Conservation (phyloP, 1,139 yeast genomes). For the Hyphopichia burtonii region DNA sequence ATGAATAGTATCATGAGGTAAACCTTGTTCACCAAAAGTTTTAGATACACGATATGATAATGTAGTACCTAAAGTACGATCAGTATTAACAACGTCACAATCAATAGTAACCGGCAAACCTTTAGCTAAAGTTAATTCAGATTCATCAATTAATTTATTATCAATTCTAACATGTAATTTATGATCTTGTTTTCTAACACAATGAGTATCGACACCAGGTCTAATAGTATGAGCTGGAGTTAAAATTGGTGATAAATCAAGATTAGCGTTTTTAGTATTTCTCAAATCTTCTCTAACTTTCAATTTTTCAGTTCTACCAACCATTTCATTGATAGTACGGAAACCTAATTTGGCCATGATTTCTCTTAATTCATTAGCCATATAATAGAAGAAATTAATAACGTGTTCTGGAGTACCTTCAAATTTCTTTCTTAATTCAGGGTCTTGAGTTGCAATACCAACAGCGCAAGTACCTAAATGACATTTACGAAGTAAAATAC, state of each 20-base stretch:
- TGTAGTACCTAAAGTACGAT: slow-evolving; percentile 93
- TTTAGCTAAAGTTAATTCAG: slow-evolving; percentile 88
- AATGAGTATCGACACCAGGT: slow-evolving; percentile 96
- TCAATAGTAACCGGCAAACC: slow-evolving; percentile 94
- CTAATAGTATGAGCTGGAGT: slow-evolving; percentile 96
- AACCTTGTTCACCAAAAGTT: slow-evolving; percentile 87
- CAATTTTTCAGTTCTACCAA: slow-evolving; percentile 92
- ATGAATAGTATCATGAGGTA: slow-evolving; percentile 95
- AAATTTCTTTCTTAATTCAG: slow-evolving; percentile 87
- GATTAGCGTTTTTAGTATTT: slow-evolving; percentile 85
- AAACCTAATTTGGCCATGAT: slow-evolving; percentile 95
- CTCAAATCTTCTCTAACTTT: slow-evolving; percentile 81
- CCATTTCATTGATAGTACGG: slow-evolving; percentile 96
- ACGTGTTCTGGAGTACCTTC: slow-evolving; percentile 98
- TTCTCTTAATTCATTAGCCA: slow-evolving; percentile 86
- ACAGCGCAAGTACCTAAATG: slow-evolving; percentile 95
- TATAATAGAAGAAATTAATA: slow-evolving; percentile 92
- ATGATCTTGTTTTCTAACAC: slow-evolving; percentile 93
- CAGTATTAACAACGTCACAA: slow-evolving; percentile 91
- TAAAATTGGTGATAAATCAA: slow-evolving; percentile 87
- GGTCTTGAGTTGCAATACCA: slow-evolving; percentile 98
- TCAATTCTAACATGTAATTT: slow-evolving; percentile 89
- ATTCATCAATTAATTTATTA: slow-evolving; percentile 92
- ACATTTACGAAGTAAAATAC: slow-evolving; percentile 94
- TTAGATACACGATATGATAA: slow-evolving; percentile 91